Percentiles rank a stretch among this genome's conserved stretches.
These are phyloP conservation scores for Phytophthora sansomeana DNA, from an alignment of 352 stramenopile species.

Conservation along the genomic window DNA sequence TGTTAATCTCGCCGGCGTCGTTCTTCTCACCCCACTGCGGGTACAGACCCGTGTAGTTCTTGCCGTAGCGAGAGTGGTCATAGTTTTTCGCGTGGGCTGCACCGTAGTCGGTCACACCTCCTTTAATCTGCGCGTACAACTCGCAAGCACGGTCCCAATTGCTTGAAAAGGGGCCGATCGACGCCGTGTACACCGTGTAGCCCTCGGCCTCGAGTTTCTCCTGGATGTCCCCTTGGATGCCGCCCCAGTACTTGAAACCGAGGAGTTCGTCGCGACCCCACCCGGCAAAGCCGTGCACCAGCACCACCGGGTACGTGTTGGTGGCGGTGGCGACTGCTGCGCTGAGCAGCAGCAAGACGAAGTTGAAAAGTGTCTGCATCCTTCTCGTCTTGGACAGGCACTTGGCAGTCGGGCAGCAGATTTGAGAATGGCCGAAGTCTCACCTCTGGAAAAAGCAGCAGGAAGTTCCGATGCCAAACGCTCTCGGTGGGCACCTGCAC, in stretches of 20 bases:
- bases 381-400: neutral
- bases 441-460: no score
- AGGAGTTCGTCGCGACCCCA: constrained; percentile 54
- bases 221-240: constrained; percentile 53
- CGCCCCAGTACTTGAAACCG: constrained; percentile 61
- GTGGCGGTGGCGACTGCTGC: constrained; percentile 15
- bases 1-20: constrained; percentile 57
- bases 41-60: constrained; percentile 60
- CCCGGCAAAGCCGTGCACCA: constrained; percentile 62
- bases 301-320: constrained; percentile 59
- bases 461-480: neutral
- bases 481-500: constrained; percentile 6
- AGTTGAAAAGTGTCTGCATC: constrained; percentile 25
- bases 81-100: constrained; percentile 42
- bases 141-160: constrained; percentile 76
- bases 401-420: neutral
- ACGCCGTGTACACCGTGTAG: constrained; percentile 60
- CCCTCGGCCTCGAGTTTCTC: constrained; percentile 49
- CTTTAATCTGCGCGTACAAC: constrained; percentile 70
- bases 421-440: constrained; percentile 21
- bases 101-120: constrained; percentile 56
- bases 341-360: constrained; percentile 27
- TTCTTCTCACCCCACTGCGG: constrained; percentile 61
- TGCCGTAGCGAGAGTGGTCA: constrained; percentile 47
- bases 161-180: constrained; percentile 60